Base-by-base conservation (phyloP, 768 basidiomycete genomes). In the Boletus vinaceobasis region DNA sequence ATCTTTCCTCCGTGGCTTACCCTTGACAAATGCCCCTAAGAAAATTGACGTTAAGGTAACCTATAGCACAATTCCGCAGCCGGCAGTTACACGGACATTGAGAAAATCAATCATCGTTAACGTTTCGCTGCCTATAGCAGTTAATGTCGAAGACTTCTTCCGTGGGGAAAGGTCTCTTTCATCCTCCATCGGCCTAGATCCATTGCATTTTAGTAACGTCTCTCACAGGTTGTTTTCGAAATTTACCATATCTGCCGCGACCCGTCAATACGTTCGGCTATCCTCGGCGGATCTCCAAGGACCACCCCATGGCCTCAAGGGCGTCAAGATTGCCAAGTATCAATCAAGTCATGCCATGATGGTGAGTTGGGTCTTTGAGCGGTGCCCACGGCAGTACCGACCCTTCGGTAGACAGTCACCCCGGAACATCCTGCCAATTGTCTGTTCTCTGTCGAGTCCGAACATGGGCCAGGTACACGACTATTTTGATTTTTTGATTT, bases 61-160 rank as follows among this genome's bases (percentile, higher is more conserved):
- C 48, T 98, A 97, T 69, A 74, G 70, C 7, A 89, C 90, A 0
- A 65, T 62, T 7, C 59, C 73, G 1, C 81, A 87, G 55, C 79
- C 85, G 1, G 71, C 71, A 4, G 59, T 86, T 5, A 69, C 70
- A 15, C 80, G 93, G 36, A 79, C 70, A 6, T 68, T 91, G 27
- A 75, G 74, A 37, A 75, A 82, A 31, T 77, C 80, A 13, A 79
- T 81, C 53, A 70, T 77, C 3, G 75, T 95, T 5, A 76, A 80
- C 14, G 84, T 87, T 7, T 79, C 87, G 0, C 76, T 98, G 4
- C 95, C 96, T 0, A 77, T 99, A 42, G 83, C 88, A 3, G 90
- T 98, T 54, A 97, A 95, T 54, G 96, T 98, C 0, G 90, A 98
- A 71, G 97, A 99, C 68, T 95, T 93, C 71, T 98, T 98, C 77